phyloP scores from a whole-genome alignment of 371 early-diverging fungal genomes.

The Saksenaea oblongispora region DNA sequence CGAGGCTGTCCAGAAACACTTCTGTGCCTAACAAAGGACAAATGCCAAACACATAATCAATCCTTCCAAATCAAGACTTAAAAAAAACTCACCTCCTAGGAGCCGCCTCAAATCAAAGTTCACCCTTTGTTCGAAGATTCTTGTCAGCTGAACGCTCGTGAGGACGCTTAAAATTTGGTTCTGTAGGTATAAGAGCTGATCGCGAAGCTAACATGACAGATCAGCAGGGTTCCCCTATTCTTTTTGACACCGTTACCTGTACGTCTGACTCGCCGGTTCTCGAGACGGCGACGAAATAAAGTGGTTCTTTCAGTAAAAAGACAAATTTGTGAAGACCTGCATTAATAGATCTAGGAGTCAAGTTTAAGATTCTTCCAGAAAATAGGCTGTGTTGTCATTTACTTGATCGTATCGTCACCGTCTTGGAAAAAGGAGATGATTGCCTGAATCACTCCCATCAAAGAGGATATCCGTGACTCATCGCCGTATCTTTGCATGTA shows the following conservation, averaged over 20 bases:
- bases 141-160: conserved; percentile 78
- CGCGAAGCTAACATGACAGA: conserved; percentile 60
- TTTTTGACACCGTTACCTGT: conserved; percentile 51
- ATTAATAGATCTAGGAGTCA: conserved; percentile 61
- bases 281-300: conserved; percentile 85
- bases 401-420: conserved; percentile 80
- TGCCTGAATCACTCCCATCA: conserved; percentile 93
- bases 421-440: conserved; percentile 85
- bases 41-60: neutral
- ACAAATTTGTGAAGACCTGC: conserved; percentile 82
- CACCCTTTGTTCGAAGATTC: conserved; percentile 83
- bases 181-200: conserved; percentile 81
- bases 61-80: neutral
- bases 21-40: conserved; percentile 69
- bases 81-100: conserved; percentile 52
- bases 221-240: neutral
- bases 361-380: neutral
- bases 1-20: conserved; percentile 80
- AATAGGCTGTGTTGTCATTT: conserved; percentile 7
- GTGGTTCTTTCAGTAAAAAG: conserved; percentile 77
- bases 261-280: conserved; percentile 80
- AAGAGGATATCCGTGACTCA: conserved; percentile 83
- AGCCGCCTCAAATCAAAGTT: conserved; percentile 91
- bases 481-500: conserved; percentile 75
- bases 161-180: conserved; percentile 87